Evolutionary conservation across 306 rosid species (phyloP), one percentile per base, ranked within the genome.

Genomic region (Glycine latifolia): DNA sequence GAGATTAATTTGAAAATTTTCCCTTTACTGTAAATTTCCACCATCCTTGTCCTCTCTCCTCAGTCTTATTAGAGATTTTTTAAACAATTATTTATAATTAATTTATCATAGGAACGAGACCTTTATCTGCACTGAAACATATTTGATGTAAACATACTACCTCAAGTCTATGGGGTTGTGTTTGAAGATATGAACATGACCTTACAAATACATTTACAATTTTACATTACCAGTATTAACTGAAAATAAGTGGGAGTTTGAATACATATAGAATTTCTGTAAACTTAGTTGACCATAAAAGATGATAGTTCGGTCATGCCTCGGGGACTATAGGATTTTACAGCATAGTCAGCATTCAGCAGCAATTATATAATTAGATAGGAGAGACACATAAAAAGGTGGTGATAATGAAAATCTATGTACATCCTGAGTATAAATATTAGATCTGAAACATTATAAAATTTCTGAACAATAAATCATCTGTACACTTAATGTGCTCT

Each of bases 271-370:
- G 41, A 78, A 72, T 47, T 78, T 73, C 37, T n/a, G 49, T 41
- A 83, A 8, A 50, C 11, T 35, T 20, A 58, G 59, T 20, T 10
- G 73, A 41, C 20, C 67, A 73, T 59, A 73, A 39, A 41, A 56
- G 49, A 73, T 3, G 20, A 41, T 37, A 71, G 54, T 70, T 60
- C 11, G 17, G 41, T 41, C 72, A 69, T 56, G 44, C 73, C 67
- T 62, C 71, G 65, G 46, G 43, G 65, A 65, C 31, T 35, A 17
- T 5, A 6, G 44, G 49, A 78, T 63, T 73, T 46, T 47, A 54
- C 53, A 53, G 55, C 70, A 79, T 65, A 79, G 77, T 37, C 81
- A 59, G 59, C 79, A 62, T 10, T 59, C 31, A 59, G 59, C 59
- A 56, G 11, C 5, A 20, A 71, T 26, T 20, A 26, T 71, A 53